Percentiles rank a stretch among this genome's conserved stretches.
phyloP scores from a whole-genome alignment of 129 eudicot species.

The Tanacetum coccineum region DNA sequence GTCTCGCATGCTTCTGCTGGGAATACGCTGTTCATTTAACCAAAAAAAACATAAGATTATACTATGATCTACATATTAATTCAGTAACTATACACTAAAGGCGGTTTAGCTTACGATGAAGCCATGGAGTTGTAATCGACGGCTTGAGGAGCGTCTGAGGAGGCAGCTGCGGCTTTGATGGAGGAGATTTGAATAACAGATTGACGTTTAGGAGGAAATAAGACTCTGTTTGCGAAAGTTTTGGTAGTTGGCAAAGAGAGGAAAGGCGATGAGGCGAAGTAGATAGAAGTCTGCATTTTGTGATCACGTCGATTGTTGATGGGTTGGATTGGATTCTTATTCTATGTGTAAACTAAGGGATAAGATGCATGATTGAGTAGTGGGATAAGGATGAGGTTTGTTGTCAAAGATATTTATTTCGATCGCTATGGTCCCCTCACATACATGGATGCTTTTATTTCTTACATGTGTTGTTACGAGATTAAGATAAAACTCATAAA shows the following conservation, averaged over 20 bases:
- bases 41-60: not conserved
- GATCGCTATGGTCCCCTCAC: slow-evolving; percentile 8
- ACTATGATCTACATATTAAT: not conserved
- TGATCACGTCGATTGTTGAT: slow-evolving; percentile 1
- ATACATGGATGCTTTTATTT: too few relatives aligned
- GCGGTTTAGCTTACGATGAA: slow-evolving; percentile 40
- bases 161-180: slow-evolving; percentile 28
- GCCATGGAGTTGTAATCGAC: slow-evolving; percentile 49
- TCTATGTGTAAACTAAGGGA: not conserved
- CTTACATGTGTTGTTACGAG: not conserved
- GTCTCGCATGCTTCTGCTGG: slow-evolving; percentile 87
- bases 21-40: slow-evolving; percentile 47
- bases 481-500: too few relatives aligned
- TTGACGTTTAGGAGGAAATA: slow-evolving; percentile 15
- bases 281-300: slow-evolving; percentile 45
- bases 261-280: slow-evolving; percentile 26
- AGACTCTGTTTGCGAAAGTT: slow-evolving; percentile 14
- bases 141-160: slow-evolving; percentile 16
- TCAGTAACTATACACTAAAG: not conserved
- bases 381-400: slow-evolving; percentile 37
- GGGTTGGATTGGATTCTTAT: not conserved
- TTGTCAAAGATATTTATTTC: slow-evolving; percentile 23
- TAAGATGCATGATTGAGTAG: slow-evolving; percentile 23
- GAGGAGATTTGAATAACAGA: slow-evolving; percentile 11
- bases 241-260: slow-evolving; percentile 15